Percentiles rank a stretch among this genome's conserved stretches.
These are phyloP conservation scores for Umbelopsis sp. DNA, from an alignment of 192 early-diverging fungal genomes.

Conservation along the genomic window DNA sequence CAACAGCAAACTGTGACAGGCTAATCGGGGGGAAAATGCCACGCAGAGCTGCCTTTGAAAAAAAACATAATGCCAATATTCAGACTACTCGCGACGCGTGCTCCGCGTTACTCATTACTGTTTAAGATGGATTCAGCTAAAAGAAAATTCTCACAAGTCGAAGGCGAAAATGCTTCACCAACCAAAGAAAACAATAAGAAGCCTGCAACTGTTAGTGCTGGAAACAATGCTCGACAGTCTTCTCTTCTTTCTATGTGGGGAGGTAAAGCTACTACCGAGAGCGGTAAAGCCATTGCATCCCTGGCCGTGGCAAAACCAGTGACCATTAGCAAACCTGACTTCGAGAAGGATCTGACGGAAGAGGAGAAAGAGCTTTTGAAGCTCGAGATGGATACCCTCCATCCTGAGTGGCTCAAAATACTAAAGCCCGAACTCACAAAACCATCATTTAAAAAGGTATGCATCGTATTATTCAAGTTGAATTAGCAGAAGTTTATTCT, in stretches of 20 bases:
- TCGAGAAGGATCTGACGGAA: constrained; percentile 26
- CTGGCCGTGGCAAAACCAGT: neutral
- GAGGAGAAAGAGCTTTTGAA: constrained; percentile 42
- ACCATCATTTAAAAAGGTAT: constrained; percentile 61
- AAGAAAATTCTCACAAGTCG: constrained; percentile 9
- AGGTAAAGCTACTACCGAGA: neutral
- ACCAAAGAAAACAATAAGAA: constrained; percentile 4
- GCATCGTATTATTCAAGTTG: neutral
- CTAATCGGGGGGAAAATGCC: too few species aligned
- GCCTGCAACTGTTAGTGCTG: neutral
- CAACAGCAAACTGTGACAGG: too few species aligned
- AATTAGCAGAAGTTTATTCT: neutral
- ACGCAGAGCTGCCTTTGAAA: too few species aligned
- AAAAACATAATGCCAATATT: too few species aligned
- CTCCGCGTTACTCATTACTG: neutral
- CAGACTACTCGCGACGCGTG: neutral
- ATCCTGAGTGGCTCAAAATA: constrained; percentile 70
- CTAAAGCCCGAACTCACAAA: constrained; percentile 64
- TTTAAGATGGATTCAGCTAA: constrained; percentile 3
- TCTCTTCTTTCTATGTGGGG: constrained; percentile 11
- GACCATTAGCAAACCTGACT: neutral
- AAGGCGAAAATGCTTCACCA: neutral
- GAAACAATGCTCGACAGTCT: neutral
- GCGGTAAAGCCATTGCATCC: neutral
- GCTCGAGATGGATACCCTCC: constrained; percentile 73